These are phyloP conservation scores for Phaffia australis DNA, from an alignment of 768 basidiomycete genomes.

Conservation along the genomic window DNA sequence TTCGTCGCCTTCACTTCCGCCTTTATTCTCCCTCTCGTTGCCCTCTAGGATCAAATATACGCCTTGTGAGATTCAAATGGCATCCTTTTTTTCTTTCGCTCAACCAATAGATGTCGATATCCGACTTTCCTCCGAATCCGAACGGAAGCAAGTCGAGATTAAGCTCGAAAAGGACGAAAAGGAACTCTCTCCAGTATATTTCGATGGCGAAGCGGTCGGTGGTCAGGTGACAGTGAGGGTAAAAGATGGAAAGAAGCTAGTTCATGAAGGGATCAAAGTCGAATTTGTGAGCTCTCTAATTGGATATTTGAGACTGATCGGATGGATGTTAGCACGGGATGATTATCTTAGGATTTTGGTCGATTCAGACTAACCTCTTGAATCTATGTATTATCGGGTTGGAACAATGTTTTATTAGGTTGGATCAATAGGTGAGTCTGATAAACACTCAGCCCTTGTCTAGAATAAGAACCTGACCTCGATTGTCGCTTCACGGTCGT, in stretches of 20 bases:
- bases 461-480: no score
- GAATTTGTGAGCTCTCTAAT: constrained; percentile 73
- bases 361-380: no score
- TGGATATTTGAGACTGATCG: background rate
- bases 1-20: no score
- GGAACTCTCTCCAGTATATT: constrained; percentile 77
- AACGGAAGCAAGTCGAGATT: constrained; percentile 75
- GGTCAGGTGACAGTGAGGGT: constrained; percentile 84
- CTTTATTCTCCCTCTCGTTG: no score
- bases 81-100: constrained; percentile 77
- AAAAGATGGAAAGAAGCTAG: constrained; percentile 85
- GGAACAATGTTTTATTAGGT: background rate
- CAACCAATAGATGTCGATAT: constrained; percentile 78
- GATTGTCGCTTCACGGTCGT: no score
- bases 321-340: background rate
- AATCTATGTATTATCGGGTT: background rate
- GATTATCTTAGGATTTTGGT: no score
- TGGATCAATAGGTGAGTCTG: constrained; percentile 19
- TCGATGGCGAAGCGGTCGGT: constrained; percentile 82
- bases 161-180: constrained; percentile 81
- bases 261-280: constrained; percentile 94
- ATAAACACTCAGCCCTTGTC: background rate
- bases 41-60: no score
- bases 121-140: constrained; percentile 73
- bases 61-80: constrained; percentile 43